phyloP scores from a whole-genome alignment of 441 rosid genomes.

The Pelargonium exstipulatum region DNA sequence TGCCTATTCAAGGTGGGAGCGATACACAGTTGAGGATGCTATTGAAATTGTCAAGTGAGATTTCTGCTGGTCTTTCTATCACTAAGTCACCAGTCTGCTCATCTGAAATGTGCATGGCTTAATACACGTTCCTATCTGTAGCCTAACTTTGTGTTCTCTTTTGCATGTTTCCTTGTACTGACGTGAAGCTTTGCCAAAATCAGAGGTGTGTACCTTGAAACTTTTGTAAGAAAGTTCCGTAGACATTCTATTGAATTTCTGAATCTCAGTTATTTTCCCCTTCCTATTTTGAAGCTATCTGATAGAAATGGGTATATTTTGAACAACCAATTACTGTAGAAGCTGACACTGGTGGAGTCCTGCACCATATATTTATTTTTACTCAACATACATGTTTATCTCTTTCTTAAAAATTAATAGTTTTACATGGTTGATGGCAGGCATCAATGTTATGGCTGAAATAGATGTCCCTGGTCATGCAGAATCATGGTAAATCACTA shows the following conservation, averaged over 20 bases:
- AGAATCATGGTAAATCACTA: slow-evolving; percentile 69
- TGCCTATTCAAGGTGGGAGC: slow-evolving; percentile 82
- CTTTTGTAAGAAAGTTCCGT: not conserved
- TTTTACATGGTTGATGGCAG: slow-evolving; percentile 39
- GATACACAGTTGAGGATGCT: slow-evolving; percentile 88
- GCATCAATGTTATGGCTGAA: slow-evolving; percentile 91
- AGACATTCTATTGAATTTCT: not conserved
- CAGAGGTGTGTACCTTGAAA: slow-evolving; percentile 50
- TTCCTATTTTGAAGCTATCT: not conserved
- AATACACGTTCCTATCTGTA: not conserved
- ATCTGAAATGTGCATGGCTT: not conserved
- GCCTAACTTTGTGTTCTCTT: slow-evolving; percentile 21
- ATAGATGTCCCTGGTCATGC: slow-evolving; percentile 97
- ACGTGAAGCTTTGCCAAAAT: slow-evolving; percentile 75
- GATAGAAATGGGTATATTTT: not conserved
- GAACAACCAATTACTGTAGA: not conserved
- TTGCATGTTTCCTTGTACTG: slow-evolving; percentile 26
- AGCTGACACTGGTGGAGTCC: not conserved
- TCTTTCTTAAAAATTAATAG: slow-evolving; percentile 9
- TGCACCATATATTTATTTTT: not conserved
- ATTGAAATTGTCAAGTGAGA: slow-evolving; percentile 73
- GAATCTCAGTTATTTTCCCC: not conserved
- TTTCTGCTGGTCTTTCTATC: slow-evolving; percentile 14
- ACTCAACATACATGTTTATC: not conserved
- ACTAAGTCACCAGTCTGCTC: not conserved